Evolutionary conservation across 306 rosid species (phyloP), one percentile per base, ranked within the genome.

Genomic region (Astragalus glycyphyllos): DNA sequence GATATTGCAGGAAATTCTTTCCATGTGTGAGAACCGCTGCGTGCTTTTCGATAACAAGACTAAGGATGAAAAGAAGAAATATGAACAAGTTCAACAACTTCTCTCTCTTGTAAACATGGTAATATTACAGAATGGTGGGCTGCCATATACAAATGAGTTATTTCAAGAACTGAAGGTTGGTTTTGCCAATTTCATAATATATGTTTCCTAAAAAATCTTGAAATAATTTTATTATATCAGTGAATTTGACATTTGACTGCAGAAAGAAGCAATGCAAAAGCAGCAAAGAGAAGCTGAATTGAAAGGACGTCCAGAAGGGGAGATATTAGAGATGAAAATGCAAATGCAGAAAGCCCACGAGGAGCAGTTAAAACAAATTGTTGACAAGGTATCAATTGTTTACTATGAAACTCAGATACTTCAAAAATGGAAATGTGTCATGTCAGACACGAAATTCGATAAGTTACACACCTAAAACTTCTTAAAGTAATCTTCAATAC

Each of bases 41-140:
- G 89, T 88, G 65, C 96, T 90, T 79, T 93, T 93, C 72, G 90
- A 93, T 69, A 93, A 93, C 77, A 90, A 90, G 90, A 84, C 92
- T 20, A 87, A 84, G 81, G 89, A 90, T 75, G 86, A 82, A 78
- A 41, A 42, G 34, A 93, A 84, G 90, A 77, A 37, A 75, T 67
- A 3, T 48, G 63, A 34, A 63, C 98, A 93, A 83, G 91, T 88
- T 54, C 87, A 87, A 56, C 75, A 69, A 51, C 96, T 93, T 82
- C 82, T 88, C 42, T 58, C 49, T 20, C 84, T 84, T 78, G 96
- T 93, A 23, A 78, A 80, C 81, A 50, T 5, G 35, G 78, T 87
- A 35, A 58, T 81, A 29, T 69, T 78, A 5, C 77, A 71, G 35
- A 93, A 93, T 70, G 85, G 84, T 48, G 97, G 96, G 17, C 74